A percentile compares a stretch with the other conserved stretches of the same genome.
Conservation (phyloP, 2,329 filamentous ascomycete genomes). For the Sporothrix pallida region DNA sequence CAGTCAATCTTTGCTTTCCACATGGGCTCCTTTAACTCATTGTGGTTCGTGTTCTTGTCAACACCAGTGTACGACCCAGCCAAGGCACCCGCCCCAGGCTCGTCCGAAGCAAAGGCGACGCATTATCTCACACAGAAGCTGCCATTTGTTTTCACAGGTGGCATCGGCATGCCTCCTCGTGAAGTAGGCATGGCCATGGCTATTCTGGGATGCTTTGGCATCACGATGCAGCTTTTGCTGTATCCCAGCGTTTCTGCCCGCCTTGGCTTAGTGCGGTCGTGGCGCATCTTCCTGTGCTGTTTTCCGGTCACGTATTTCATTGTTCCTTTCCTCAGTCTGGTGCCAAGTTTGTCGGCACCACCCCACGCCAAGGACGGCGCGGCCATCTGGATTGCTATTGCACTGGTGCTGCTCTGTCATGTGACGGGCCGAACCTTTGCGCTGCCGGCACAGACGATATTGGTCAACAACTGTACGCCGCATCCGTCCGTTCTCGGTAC, state of each 20-base stretch:
- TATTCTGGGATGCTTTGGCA: constrained; percentile 76
- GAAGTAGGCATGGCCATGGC: constrained; percentile 80
- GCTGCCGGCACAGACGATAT: constrained; percentile 62
- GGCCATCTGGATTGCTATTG: constrained; percentile 69
- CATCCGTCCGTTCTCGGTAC: constrained; percentile 63
- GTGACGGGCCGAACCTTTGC: constrained; percentile 75
- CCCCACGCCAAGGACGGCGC: constrained; percentile 60
- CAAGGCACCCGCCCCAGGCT: constrained; percentile 40
- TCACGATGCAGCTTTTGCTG: constrained; percentile 71
- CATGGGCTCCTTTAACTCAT: constrained; percentile 75
- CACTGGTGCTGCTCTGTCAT: constrained; percentile 67
- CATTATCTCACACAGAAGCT: constrained; percentile 47
- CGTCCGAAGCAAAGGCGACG: constrained; percentile 28
- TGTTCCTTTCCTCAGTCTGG: constrained; percentile 72
- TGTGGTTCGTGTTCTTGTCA: constrained; percentile 79
- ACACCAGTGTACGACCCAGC: constrained; percentile 64
- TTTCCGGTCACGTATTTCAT: constrained; percentile 74
- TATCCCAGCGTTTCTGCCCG: constrained; percentile 71
- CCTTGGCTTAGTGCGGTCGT: constrained; percentile 71
- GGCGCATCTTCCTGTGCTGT: constrained; percentile 69
- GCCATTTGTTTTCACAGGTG: constrained; percentile 72
- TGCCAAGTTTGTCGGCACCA: constrained; percentile 61
- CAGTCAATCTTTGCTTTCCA: constrained; percentile 75
- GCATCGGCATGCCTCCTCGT: constrained; percentile 73
- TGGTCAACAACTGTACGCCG: constrained; percentile 66